phyloP scores from a whole-genome alignment of 139 green algal genomes.

The Yamagishiella unicocca region DNA sequence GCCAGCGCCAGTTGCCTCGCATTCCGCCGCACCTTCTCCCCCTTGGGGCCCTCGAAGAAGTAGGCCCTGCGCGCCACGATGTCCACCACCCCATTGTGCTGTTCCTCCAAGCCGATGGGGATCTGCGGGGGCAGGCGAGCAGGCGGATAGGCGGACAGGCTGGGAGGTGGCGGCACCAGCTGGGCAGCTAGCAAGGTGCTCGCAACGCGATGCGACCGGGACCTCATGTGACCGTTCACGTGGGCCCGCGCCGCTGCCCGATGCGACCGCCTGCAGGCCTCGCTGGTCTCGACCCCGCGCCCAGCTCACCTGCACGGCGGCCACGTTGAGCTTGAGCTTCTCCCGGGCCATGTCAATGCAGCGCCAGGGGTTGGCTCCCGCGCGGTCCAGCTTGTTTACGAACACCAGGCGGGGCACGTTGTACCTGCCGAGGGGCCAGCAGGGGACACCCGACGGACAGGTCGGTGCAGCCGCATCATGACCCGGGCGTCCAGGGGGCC shows the following conservation, averaged over 20 bases:
- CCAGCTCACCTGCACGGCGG: slow-evolving; percentile 82
- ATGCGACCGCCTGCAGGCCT: too few species aligned
- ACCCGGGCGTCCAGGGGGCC: too few species aligned
- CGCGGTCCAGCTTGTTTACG: slow-evolving; percentile 96
- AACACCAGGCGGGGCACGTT: slow-evolving; percentile 93
- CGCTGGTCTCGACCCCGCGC: too few species aligned
- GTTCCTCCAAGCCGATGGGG: slow-evolving; percentile 94
- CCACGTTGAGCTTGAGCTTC: slow-evolving; percentile 92
- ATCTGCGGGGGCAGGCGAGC: slow-evolving; percentile 58
- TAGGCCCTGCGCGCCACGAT: slow-evolving; percentile 78
- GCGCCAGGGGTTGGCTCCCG: slow-evolving; percentile 87
- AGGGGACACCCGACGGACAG: too few species aligned
- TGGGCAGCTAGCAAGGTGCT: too few species aligned
- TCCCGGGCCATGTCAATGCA: slow-evolving; percentile 85
- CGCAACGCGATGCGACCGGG: too few species aligned
- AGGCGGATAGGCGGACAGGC: not conserved
- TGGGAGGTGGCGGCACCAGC: not conserved
- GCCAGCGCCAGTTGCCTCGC: not conserved
- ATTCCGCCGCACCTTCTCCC: slow-evolving; percentile 66
- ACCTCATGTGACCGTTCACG: too few species aligned
- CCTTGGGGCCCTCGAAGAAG: slow-evolving; percentile 83
- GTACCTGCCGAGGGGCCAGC: too few species aligned
- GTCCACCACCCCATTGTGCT: slow-evolving; percentile 93
- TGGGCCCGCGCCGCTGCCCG: too few species aligned
- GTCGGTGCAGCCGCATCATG: too few species aligned